These are phyloP conservation scores for Acacia confusa DNA, from an alignment of 306 rosid species.

Conservation along the genomic window DNA sequence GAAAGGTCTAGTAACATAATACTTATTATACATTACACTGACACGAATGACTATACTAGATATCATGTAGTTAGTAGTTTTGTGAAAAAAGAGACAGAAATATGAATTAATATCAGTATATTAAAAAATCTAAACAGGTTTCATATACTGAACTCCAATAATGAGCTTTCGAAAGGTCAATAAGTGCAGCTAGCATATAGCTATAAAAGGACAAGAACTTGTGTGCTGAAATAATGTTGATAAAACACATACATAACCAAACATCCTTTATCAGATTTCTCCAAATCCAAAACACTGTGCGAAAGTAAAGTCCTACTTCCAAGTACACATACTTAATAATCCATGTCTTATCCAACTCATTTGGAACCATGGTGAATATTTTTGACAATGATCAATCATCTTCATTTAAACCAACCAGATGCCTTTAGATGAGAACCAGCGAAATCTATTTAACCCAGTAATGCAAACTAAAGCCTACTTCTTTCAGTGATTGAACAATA, in stretches of 20 bases:
- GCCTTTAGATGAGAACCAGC: no score
- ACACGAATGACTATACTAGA: background rate
- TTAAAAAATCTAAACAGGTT: background rate
- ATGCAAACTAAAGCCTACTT: no score
- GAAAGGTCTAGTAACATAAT: background rate
- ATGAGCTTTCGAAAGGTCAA: background rate
- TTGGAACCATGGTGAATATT: no score
- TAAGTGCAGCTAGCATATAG: background rate
- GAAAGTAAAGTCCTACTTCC: background rate
- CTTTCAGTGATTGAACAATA: no score
- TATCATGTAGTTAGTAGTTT: background rate
- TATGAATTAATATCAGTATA: background rate
- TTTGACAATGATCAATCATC: no score
- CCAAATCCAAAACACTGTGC: background rate
- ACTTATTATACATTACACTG: background rate
- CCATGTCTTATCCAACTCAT: background rate
- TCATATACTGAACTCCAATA: background rate
- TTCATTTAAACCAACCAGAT: no score
- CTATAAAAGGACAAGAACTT: slow-evolving; percentile 17
- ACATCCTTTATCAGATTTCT: background rate
- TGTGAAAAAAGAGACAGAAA: background rate
- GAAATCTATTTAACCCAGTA: no score
- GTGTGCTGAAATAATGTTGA: background rate
- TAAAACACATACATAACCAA: background rate
- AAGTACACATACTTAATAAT: background rate